These are phyloP conservation scores for Sphagnum tenellum DNA, from an alignment of 225 moss, liverwort and hornwort genomes.

Conservation along the genomic window DNA sequence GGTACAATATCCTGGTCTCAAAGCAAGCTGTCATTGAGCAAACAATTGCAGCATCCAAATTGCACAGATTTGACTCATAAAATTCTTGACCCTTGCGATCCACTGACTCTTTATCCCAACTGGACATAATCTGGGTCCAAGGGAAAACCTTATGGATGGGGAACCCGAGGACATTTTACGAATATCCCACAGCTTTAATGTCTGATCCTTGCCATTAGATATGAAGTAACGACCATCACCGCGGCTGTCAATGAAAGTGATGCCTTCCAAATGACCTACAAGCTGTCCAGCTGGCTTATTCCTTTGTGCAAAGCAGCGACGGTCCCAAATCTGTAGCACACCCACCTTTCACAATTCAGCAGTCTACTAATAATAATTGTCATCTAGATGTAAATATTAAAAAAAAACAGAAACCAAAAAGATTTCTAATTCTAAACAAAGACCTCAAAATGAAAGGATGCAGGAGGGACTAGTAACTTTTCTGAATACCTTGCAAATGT, in stretches of 20 bases:
- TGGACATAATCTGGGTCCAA: neutral
- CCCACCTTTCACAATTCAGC: neutral
- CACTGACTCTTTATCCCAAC: too few species aligned
- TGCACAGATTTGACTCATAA: too few species aligned
- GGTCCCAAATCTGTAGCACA: constrained; percentile 70
- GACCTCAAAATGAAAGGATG: neutral
- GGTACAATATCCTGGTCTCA: neutral
- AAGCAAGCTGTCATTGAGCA: neutral
- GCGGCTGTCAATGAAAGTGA: constrained; percentile 75
- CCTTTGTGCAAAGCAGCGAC: constrained; percentile 44
- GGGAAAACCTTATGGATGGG: constrained; percentile 15
- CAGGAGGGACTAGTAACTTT: neutral
- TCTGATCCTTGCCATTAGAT: constrained; percentile 94
- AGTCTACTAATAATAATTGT: too few species aligned
- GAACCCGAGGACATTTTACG: constrained; percentile 70
- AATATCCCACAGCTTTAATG: constrained; percentile 90
- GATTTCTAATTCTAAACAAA: neutral
- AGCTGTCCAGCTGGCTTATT: constrained; percentile 49
- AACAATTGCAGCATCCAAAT: too few species aligned
- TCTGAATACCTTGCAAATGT: constrained; percentile 55
- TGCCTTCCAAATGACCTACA: constrained; percentile 88
- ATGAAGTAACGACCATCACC: constrained; percentile 89
- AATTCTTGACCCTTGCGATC: too few species aligned
- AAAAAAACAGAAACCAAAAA: too few species aligned
- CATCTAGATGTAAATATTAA: too few species aligned